A percentile compares a stretch with the other conserved stretches of the same genome.
Conservation (phyloP, 495 filamentous ascomycete genomes). For the Penicillium soppii region DNA sequence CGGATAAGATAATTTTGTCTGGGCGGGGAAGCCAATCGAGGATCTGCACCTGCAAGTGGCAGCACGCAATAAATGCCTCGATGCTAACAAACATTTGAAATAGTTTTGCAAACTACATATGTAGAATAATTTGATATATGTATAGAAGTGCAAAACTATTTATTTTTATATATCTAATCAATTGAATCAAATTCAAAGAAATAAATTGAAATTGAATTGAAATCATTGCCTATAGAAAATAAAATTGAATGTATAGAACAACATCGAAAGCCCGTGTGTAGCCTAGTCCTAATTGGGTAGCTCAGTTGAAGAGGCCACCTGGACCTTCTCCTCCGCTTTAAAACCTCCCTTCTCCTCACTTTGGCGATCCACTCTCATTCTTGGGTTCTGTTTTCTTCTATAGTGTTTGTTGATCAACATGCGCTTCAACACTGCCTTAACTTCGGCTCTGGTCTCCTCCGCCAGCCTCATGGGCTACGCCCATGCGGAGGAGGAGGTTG, state of each 20-base stretch:
- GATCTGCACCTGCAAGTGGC: not conserved
- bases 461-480: constrained; percentile 70
- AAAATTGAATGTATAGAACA: constrained; percentile 18
- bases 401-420: constrained; percentile 50
- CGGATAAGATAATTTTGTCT: not conserved
- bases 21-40: not conserved
- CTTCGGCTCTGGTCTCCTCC: constrained; percentile 63
- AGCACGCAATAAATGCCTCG: not conserved
- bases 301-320: constrained; percentile 47
- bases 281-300: constrained; percentile 38
- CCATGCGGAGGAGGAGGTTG: constrained; percentile 67
- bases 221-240: too few relatives aligned
- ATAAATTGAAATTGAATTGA: not conserved
- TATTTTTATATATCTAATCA: too few relatives aligned
- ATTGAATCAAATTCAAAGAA: too few relatives aligned
- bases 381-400: not conserved
- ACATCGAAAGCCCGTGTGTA: constrained; percentile 22
- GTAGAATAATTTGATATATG: too few relatives aligned
- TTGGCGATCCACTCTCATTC: constrained; percentile 25
- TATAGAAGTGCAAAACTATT: too few relatives aligned
- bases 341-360: constrained; percentile 34
- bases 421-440: constrained; percentile 72
- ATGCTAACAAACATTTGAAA: not conserved
- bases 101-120: too few relatives aligned
- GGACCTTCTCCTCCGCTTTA: constrained; percentile 35